Conservation (phyloP, 139 green algal genomes). For the Auxenochlorella pyrenoidosa region DNA sequence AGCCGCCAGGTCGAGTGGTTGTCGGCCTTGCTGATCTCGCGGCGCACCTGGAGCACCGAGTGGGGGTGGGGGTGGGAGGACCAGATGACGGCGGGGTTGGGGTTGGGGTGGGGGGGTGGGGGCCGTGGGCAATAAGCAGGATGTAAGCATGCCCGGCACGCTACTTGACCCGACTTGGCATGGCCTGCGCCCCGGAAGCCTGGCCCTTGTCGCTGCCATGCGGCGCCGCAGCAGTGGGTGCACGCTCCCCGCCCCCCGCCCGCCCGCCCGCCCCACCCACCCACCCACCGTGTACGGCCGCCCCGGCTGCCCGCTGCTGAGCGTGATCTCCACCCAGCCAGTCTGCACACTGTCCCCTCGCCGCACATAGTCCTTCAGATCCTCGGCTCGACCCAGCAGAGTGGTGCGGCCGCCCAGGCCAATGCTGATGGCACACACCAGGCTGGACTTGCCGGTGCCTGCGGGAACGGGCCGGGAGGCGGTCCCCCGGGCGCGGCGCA, state of each 20-base stretch:
- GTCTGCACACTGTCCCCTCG: background rate
- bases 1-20: conserved; percentile 56
- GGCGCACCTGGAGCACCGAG: background rate
- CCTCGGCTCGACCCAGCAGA: conserved; percentile 84
- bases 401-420: conserved; percentile 80
- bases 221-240: too few species aligned
- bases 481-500: background rate
- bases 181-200: background rate
- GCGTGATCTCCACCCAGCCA: conserved; percentile 76
- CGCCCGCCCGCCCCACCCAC: background rate
- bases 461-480: background rate
- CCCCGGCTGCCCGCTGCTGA: conserved; percentile 60
- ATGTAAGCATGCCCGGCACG: too few species aligned
- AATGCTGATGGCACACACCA: conserved; percentile 93
- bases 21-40: conserved; percentile 47
- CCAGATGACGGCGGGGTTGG: background rate
- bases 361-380: conserved; percentile 53
- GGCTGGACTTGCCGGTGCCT: conserved; percentile 93
- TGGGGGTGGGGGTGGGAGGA: background rate
- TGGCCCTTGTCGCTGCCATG: background rate
- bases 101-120: conserved; percentile 43
- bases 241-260: too few species aligned
- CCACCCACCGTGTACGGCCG: conserved; percentile 34
- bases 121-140: background rate
- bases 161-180: too few species aligned